phyloP scores from a whole-genome alignment of 1,284 basidiomycete genomes.

The Sanghuangporus baumii region DNA sequence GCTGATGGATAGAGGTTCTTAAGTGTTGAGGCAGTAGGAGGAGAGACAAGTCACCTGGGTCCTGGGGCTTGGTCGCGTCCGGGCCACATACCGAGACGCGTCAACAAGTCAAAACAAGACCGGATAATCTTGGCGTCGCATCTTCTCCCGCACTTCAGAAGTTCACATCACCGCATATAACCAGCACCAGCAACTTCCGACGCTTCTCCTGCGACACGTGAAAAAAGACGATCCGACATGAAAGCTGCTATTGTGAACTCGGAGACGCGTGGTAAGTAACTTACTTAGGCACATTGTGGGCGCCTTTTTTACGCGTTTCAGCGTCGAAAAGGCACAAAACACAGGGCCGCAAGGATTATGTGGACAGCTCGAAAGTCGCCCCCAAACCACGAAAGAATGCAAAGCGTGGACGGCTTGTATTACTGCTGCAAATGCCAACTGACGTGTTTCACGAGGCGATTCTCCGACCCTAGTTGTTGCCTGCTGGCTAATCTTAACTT shows the following conservation, averaged over 20 bases:
- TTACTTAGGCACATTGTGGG: neutral
- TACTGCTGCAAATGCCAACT: constrained; percentile 23
- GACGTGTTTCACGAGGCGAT: constrained; percentile 28
- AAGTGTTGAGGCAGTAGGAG: neutral
- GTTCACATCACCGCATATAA: too few relatives aligned
- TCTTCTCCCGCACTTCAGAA: too few relatives aligned
- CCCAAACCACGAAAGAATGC: constrained; percentile 15
- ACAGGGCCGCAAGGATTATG: neutral
- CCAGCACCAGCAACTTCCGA: too few relatives aligned
- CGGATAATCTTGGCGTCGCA: too few relatives aligned
- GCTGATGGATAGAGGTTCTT: neutral
- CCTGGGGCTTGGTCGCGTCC: too few relatives aligned
- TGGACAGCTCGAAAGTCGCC: neutral
- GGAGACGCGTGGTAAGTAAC: neutral
- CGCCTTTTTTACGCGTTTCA: neutral
- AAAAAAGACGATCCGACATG: neutral
- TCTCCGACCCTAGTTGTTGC: too few relatives aligned
- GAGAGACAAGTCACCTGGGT: neutral
- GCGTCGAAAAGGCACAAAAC: neutral
- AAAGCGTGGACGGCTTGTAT: neutral
- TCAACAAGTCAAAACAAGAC: neutral
- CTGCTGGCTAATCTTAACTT: neutral
- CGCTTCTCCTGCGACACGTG: neutral
- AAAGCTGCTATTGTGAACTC: neutral
- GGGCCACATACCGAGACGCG: neutral